Evolutionary conservation across 768 basidiomycete species (phyloP).

Genomic region (Gautieria morchelliformis): DNA sequence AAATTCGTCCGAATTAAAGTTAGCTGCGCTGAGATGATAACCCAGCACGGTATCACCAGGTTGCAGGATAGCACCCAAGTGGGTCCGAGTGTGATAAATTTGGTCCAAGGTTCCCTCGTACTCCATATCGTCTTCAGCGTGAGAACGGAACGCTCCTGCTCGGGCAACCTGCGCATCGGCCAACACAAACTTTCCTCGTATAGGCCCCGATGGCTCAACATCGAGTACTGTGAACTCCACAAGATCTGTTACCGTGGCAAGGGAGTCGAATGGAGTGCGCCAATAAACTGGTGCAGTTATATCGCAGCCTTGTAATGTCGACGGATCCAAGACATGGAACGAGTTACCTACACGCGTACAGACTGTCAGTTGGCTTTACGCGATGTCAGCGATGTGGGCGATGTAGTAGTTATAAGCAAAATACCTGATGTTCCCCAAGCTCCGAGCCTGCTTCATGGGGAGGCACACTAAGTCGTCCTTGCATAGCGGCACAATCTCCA

Average conservation of each 20-base stretch:
- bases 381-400: not conserved
- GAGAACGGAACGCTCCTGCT: slow-evolving; percentile 66
- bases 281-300: slow-evolving; percentile 74
- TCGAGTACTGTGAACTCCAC: slow-evolving; percentile 94
- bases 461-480: slow-evolving; percentile 96
- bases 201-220: slow-evolving; percentile 71
- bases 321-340: slow-evolving; percentile 82
- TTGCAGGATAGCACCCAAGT: slow-evolving; percentile 87
- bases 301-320: slow-evolving; percentile 77
- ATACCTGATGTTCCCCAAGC: slow-evolving; percentile 72
- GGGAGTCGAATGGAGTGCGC: slow-evolving; percentile 81
- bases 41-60: slow-evolving; percentile 92
- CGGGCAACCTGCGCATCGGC: slow-evolving; percentile 88
- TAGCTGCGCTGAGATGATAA: slow-evolving; percentile 78
- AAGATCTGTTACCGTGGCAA: slow-evolving; percentile 76
- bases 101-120: slow-evolving; percentile 56
- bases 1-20: slow-evolving; percentile 89
- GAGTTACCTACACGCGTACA: slow-evolving; percentile 91
- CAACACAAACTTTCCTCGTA: slow-evolving; percentile 70
- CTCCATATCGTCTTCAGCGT: slow-evolving; percentile 42
- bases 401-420: not conserved
- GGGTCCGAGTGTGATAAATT: slow-evolving; percentile 93
- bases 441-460: slow-evolving; percentile 70
- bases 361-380: slow-evolving; percentile 58
- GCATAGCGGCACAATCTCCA: slow-evolving; percentile 94